phyloP scores from a whole-genome alignment of 2,329 filamentous ascomycete genomes.

The Aaosphaeria arxii region DNA sequence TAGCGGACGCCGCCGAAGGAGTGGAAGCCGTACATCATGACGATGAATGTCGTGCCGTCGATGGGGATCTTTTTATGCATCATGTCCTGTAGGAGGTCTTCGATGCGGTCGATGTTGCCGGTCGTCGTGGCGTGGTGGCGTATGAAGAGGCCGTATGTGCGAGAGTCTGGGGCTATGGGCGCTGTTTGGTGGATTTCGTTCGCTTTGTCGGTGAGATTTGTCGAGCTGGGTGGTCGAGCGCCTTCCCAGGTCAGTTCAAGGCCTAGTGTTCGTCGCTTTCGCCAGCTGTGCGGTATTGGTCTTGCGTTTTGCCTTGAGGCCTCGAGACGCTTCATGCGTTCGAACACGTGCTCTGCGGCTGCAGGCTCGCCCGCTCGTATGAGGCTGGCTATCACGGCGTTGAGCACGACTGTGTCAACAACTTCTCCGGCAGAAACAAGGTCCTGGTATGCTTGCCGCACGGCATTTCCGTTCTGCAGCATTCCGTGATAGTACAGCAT shows the following conservation, averaged over 20 bases:
- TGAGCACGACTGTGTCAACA: slow-evolving; percentile 82
- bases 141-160: slow-evolving; percentile 77
- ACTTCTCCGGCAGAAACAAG: slow-evolving; percentile 85
- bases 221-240: slow-evolving; percentile 36
- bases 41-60: slow-evolving; percentile 73
- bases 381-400: slow-evolving; percentile 78
- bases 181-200: slow-evolving; percentile 64
- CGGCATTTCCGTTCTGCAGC: slow-evolving; percentile 66
- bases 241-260: slow-evolving; percentile 47
- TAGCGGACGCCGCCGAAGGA: slow-evolving; percentile 64
- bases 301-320: slow-evolving; percentile 24
- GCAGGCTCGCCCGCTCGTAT: slow-evolving; percentile 71
- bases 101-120: slow-evolving; percentile 70
- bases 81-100: slow-evolving; percentile 78
- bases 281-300: slow-evolving; percentile 32
- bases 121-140: slow-evolving; percentile 66
- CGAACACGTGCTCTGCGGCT: slow-evolving; percentile 77
- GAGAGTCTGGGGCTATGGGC: slow-evolving; percentile 68
- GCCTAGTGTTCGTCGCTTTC: slow-evolving; percentile 42
- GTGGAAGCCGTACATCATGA: slow-evolving; percentile 79
- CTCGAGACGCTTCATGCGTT: slow-evolving; percentile 72
- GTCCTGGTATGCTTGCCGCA: slow-evolving; percentile 74
- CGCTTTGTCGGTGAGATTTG: slow-evolving; percentile 50
- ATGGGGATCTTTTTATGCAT: slow-evolving; percentile 61
- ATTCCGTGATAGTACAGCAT: slow-evolving; percentile 83